Percentiles rank a stretch among this genome's conserved stretches.
Conservation (phyloP, 768 basidiomycete genomes). For the Pleurotus tuoliensis region DNA sequence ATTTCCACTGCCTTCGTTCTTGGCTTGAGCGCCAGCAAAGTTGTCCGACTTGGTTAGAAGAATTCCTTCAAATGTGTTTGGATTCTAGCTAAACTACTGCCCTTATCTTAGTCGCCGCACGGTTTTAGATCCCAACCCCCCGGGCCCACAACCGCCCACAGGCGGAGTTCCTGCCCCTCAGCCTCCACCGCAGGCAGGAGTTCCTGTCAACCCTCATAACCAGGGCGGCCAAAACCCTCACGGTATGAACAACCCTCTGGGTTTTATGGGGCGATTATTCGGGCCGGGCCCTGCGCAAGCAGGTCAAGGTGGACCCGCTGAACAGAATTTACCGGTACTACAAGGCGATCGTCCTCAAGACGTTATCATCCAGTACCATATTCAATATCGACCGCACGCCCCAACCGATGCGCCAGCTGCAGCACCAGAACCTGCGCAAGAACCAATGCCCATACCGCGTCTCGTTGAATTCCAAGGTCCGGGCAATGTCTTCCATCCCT, state of each 20-base stretch:
- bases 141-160: slow-evolving; percentile 27
- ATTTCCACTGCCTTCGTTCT: slow-evolving; percentile 93
- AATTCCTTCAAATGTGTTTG: slow-evolving; percentile 9
- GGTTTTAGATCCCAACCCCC: slow-evolving; percentile 55
- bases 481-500: slow-evolving; percentile 61
- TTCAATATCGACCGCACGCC: slow-evolving; percentile 49
- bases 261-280: slow-evolving; percentile 54
- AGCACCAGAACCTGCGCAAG: slow-evolving; percentile 9
- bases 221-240: slow-evolving; percentile 31
- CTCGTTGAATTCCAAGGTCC: slow-evolving; percentile 65
- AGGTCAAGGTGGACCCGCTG: slow-evolving; percentile 8
- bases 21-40: slow-evolving; percentile 99
- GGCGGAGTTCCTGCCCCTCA: slow-evolving; percentile 25
- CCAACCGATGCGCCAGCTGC: slow-evolving; percentile 17
- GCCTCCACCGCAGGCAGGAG: slow-evolving; percentile 18
- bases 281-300: slow-evolving; percentile 35
- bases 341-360: slow-evolving; percentile 28
- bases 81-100: slow-evolving; percentile 2
- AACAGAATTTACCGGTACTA: slow-evolving; percentile 17
- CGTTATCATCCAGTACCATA: slow-evolving; percentile 61
- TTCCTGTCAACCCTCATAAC: slow-evolving; percentile 25
- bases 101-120: slow-evolving; percentile 59
- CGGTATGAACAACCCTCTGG: slow-evolving; percentile 43
- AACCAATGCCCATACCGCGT: slow-evolving; percentile 42
- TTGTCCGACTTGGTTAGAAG: slow-evolving; percentile 87